These are phyloP conservation scores for Saccharomycopsis amapae DNA, from an alignment of 805 yeast species.

Conservation along the genomic window DNA sequence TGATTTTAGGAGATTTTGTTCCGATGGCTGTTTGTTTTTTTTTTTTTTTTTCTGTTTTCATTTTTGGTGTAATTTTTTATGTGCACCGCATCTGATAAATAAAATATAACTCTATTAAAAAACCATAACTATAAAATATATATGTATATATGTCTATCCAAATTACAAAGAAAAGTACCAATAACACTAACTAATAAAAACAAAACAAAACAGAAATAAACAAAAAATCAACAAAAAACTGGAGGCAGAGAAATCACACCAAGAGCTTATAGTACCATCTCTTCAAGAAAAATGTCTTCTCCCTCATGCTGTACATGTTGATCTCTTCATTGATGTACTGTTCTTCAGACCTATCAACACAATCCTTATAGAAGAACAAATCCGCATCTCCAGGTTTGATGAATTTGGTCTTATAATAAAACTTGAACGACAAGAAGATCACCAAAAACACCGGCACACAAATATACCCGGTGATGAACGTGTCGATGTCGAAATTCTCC, in stretches of 20 bases:
- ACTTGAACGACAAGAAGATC: conserved; percentile 33
- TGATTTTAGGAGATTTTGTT: too few relatives aligned
- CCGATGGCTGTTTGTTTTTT: too few relatives aligned
- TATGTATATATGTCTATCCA: too few relatives aligned
- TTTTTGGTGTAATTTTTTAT: too few relatives aligned
- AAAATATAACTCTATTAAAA: too few relatives aligned
- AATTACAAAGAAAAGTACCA: too few relatives aligned
- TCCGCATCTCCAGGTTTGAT: conserved; percentile 33
- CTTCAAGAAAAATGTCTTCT: background rate
- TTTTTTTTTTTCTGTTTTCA: too few relatives aligned
- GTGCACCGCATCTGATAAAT: too few relatives aligned
- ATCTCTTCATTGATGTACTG: conserved; percentile 18
- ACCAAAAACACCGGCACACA: conserved; percentile 33
- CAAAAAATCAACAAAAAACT: background rate
- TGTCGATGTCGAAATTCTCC: conserved; percentile 32
- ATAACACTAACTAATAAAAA: too few relatives aligned
- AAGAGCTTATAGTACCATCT: background rate
- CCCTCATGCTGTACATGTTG: background rate
- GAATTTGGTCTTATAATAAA: conserved; percentile 32
- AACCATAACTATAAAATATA: too few relatives aligned
- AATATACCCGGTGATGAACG: conserved; percentile 34
- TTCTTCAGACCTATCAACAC: conserved; percentile 38
- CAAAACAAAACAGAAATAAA: background rate
- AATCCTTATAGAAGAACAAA: conserved; percentile 38
- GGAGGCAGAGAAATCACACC: too few relatives aligned